Conservation (phyloP, 768 basidiomycete genomes). For the Pleurotus salmoneostramineus region DNA sequence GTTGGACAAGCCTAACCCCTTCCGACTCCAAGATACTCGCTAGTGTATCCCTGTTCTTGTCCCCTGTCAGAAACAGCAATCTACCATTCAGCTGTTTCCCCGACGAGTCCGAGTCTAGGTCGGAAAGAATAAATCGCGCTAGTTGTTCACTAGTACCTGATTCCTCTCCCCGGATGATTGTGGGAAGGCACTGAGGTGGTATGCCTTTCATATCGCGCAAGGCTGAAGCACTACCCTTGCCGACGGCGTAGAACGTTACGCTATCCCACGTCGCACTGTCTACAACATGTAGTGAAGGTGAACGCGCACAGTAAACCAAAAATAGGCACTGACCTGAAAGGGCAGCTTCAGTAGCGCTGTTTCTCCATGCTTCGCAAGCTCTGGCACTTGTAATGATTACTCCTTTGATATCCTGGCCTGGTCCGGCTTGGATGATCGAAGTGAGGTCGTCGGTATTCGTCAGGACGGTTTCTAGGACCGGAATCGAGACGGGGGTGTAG, state of each 20-base stretch:
- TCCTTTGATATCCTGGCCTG: slow-evolving; percentile 36
- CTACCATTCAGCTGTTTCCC: slow-evolving; percentile 13
- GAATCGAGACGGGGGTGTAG: slow-evolving; percentile 55
- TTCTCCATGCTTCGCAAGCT: slow-evolving; percentile 68
- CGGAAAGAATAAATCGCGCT: slow-evolving; percentile 55
- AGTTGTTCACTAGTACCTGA: slow-evolving; percentile 70
- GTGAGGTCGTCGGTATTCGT: slow-evolving; percentile 45
- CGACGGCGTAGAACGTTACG: slow-evolving; percentile 78
- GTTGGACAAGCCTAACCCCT: slow-evolving; percentile 37
- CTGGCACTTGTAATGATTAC: slow-evolving; percentile 80
- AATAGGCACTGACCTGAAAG: slow-evolving; percentile 7
- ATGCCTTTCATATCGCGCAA: slow-evolving; percentile 31
- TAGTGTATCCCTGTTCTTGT: slow-evolving; percentile 79
- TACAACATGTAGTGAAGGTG: slow-evolving; percentile 12
- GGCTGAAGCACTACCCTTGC: slow-evolving; percentile 53
- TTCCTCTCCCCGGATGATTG: slow-evolving; percentile 32
- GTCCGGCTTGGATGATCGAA: slow-evolving; percentile 35
- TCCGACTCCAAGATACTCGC: slow-evolving; percentile 42
- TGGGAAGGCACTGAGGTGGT: slow-evolving; percentile 19
- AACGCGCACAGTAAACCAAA: neutral
- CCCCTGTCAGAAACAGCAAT: slow-evolving; percentile 78
- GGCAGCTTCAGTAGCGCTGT: neutral
- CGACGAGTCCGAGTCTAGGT: slow-evolving; percentile 12
- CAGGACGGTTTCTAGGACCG: slow-evolving; percentile 66
- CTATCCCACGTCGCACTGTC: slow-evolving; percentile 39